Evolutionary conservation across 208 protist genomes (phyloP).

Genomic region (Angomonas deanei): DNA sequence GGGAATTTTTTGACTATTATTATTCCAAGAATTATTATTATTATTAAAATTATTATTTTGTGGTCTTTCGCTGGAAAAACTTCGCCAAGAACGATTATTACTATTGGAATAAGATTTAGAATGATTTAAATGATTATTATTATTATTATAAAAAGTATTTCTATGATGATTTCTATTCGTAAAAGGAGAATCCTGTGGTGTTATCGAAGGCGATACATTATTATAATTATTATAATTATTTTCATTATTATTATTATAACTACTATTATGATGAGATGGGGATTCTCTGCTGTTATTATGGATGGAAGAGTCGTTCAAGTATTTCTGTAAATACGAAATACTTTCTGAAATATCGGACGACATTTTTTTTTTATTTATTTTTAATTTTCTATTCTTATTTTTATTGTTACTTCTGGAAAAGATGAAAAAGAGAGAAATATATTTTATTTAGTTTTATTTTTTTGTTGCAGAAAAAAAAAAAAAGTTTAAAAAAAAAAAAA

Average conservation of each 20-base stretch:
- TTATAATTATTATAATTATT: no score
- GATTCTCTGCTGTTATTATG: no score
- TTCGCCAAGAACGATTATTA: neutral
- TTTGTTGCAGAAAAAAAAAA: neutral
- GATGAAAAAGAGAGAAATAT: constrained; percentile 9
- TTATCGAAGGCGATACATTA: no score
- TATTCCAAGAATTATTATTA: neutral
- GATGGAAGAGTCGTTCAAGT: neutral
- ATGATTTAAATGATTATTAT: constrained; percentile 1
- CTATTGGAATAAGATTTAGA: neutral
- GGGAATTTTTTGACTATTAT: neutral
- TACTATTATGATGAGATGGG: no score
- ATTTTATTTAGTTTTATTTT: neutral
- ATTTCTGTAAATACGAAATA: neutral
- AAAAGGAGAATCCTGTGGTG: no score
- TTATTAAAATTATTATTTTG: neutral
- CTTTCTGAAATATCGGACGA: neutral
- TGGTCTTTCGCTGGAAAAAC: neutral
- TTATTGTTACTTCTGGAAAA: constrained; percentile 2
- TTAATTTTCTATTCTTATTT: constrained; percentile 16
- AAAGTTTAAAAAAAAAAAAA: constrained; percentile 1
- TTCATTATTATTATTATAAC: neutral
- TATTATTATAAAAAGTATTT: neutral
- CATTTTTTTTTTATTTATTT: constrained; percentile 5
- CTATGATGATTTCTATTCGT: neutral